phyloP scores from a whole-genome alignment of 2,329 filamentous ascomycete genomes.

The Hymenoscyphus repandus region DNA sequence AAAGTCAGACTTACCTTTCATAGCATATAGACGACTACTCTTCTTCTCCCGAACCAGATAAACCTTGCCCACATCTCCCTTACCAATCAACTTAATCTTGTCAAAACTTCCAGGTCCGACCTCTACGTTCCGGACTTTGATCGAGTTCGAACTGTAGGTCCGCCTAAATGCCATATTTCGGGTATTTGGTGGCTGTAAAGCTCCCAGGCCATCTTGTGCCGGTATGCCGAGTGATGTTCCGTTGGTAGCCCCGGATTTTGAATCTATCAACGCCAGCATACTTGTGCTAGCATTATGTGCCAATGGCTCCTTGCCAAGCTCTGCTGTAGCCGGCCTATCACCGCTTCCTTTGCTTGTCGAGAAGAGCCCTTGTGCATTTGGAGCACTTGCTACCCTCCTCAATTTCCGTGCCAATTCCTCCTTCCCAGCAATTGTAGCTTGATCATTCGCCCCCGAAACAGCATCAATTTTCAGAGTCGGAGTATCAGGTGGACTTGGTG shows the following conservation, averaged over 20 bases:
- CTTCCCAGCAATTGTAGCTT: conserved; percentile 72
- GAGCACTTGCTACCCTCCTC: conserved; percentile 89
- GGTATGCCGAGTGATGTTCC: conserved; percentile 34
- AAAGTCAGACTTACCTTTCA: conserved; percentile 71
- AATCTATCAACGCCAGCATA: conserved; percentile 42
- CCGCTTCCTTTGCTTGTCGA: conserved; percentile 50
- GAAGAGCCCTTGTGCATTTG: conserved; percentile 93
- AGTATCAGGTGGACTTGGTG: conserved; percentile 87
- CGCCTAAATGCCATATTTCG: conserved; percentile 76
- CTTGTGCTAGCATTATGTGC: conserved; percentile 49
- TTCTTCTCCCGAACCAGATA: conserved; percentile 98
- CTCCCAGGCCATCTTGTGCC: conserved; percentile 48
- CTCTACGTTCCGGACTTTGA: conserved; percentile 96
- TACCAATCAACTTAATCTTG: conserved; percentile 99
- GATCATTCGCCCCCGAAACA: conserved; percentile 56
- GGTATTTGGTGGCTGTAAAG: conserved; percentile 61
- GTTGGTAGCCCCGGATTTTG: conserved; percentile 37
- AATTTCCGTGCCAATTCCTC: conserved; percentile 92
- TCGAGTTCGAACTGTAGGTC: conserved; percentile 98
- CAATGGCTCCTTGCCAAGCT: conserved; percentile 78
- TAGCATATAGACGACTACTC: conserved; percentile 88
- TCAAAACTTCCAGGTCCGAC: conserved; percentile 94
- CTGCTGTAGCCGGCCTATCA: conserved; percentile 76
- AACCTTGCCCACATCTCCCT: conserved; percentile 97
- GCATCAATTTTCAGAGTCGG: conserved; percentile 71